Conservation (phyloP, 768 basidiomycete genomes). For the Tylopilus sp. region DNA sequence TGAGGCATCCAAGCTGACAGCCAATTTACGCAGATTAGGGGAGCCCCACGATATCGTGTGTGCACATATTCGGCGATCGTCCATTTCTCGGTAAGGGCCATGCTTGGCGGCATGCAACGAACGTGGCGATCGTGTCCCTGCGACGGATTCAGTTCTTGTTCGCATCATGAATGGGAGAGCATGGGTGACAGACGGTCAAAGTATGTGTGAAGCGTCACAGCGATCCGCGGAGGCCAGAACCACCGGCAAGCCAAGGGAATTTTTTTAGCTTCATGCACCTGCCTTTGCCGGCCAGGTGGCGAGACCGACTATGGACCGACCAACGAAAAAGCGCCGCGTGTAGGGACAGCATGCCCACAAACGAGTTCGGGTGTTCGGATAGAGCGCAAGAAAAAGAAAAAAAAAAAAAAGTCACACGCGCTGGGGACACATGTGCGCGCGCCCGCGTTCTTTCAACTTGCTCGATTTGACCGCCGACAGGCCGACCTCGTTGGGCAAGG, state of each 20-base stretch:
- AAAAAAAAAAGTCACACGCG: constrained; percentile 1
- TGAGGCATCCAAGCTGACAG: neutral
- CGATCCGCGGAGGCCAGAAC: neutral
- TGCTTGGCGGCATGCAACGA: neutral
- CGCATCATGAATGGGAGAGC: neutral
- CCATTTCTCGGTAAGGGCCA: neutral
- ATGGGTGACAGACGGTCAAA: constrained; percentile 1
- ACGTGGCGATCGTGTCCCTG: neutral
- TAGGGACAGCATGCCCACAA: neutral
- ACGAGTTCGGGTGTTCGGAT: constrained; percentile 14
- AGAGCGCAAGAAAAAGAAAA: neutral
- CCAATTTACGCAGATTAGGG: constrained; percentile 5
- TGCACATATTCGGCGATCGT: constrained; percentile 10
- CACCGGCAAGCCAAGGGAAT: neutral
- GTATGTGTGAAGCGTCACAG: neutral
- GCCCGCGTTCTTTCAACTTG: constrained; percentile 16
- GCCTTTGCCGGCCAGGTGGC: constrained; percentile 13
- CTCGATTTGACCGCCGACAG: constrained; percentile 15
- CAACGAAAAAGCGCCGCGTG: neutral
- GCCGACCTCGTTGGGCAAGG: neutral
- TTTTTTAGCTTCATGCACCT: constrained; percentile 4
- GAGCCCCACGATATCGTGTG: neutral
- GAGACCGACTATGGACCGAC: neutral
- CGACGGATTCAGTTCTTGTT: neutral
- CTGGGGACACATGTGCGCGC: neutral